A percentile compares a stretch with the other conserved stretches of the same genome.
Conservation (phyloP, 768 basidiomycete species). For the Phylloporus sp. region DNA sequence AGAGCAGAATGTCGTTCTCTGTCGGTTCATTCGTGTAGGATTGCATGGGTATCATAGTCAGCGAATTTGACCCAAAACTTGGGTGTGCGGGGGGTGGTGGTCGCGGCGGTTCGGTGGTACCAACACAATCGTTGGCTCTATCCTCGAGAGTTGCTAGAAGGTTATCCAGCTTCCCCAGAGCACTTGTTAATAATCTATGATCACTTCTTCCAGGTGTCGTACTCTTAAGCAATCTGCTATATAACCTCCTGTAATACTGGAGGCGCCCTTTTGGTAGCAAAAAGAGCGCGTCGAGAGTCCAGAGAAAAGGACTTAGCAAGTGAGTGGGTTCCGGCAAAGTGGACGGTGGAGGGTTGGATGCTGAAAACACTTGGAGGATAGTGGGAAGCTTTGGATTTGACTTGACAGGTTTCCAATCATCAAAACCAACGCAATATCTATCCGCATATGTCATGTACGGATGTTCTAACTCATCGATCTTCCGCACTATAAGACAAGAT, state of each 20-base stretch:
- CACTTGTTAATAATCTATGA: slow-evolving; percentile 73
- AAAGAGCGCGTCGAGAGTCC: slow-evolving; percentile 90
- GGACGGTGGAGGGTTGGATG: slow-evolving; percentile 54
- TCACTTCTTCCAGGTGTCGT: slow-evolving; percentile 85
- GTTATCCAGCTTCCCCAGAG: slow-evolving; percentile 74
- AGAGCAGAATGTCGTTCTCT: slow-evolving; percentile 9
- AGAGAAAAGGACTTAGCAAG: slow-evolving; percentile 42
- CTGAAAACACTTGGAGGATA: slow-evolving; percentile 69
- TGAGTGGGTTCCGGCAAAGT: slow-evolving; percentile 33
- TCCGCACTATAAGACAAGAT: slow-evolving; percentile 14
- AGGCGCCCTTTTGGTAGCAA: slow-evolving; percentile 79
- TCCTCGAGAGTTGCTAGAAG: slow-evolving; percentile 67
- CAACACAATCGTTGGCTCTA: slow-evolving; percentile 42
- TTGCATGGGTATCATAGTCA: not conserved
- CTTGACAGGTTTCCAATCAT: slow-evolving; percentile 76
- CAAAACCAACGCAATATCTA: slow-evolving; percentile 74
- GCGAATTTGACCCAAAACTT: not conserved
- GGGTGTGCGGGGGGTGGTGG: not conserved
- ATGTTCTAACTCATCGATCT: slow-evolving; percentile 89
- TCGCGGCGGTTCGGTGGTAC: not conserved
- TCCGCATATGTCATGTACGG: slow-evolving; percentile 82
- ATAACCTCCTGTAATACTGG: slow-evolving; percentile 90
- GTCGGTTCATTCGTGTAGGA: not conserved
- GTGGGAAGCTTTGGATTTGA: slow-evolving; percentile 67
- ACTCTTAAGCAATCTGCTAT: slow-evolving; percentile 78